Evolutionary conservation across 345 rosid species (phyloP), one percentile per base, ranked within the genome.

Genomic region (Eucalyptus regnans): DNA sequence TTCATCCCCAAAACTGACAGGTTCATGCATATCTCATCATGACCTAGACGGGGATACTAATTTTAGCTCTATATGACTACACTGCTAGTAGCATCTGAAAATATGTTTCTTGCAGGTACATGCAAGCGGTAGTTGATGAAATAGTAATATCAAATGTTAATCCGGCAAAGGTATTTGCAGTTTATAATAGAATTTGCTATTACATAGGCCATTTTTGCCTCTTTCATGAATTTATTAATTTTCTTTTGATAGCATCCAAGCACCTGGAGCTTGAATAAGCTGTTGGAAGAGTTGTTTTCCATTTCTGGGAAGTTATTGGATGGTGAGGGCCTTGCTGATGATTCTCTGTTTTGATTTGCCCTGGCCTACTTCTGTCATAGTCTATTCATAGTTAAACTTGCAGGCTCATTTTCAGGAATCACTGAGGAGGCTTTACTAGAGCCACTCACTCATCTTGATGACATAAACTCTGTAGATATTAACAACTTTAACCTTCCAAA

Each of bases 111-210:
- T 62, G 81, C 87, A 90, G 99, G 94, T 97, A 96, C 94, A 97
- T 97, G 97, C 99, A 97, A 94, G 99, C 97, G 43, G 98, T 95
- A 91, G 98, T 94, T 62, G 99, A 97, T 92, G 98, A 97, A 93
- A 94, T 95, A 16, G 93, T 96, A 88, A 90, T 95, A 89, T 88
- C 93, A 92, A 96, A 94, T 93, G 94, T 90, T 87, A 91, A 96
- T 93, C 96, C 96, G 11, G 79, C 56, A 41, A 95, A 94, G 97
- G 98, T 97, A 94, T 54, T 80, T 86, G 62, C n/a, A 15, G 54
- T 86, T 90, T 89, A 49, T 86, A 50, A 25, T 8, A 13, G 25
- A 20, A 33, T 44, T 12, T 56, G 33, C 9, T 43, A 52, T 79
- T 29, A 8, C 62, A 33, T 43, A 50, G 33, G 17, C 23, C 14